phyloP scores from a whole-genome alignment of 1,139 yeast genomes.

The Nadsonia starkeyi-henricii region DNA sequence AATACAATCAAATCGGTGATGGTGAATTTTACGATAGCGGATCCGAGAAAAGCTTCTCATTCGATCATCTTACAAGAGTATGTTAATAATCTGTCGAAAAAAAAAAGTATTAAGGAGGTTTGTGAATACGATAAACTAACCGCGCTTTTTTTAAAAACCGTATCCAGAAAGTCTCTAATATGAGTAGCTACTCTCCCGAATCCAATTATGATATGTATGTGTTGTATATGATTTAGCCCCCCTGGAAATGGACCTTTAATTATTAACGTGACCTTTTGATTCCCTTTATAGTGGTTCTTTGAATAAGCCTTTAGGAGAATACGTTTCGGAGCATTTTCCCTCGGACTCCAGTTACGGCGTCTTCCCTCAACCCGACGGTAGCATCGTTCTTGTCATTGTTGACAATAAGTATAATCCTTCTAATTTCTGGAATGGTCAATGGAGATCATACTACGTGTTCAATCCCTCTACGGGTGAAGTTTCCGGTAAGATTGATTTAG shows the following conservation, averaged over 20 bases:
- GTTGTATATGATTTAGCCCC: neutral
- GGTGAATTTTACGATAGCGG: slow-evolving; percentile 6
- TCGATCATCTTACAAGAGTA: slow-evolving; percentile 1
- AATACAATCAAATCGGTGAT: slow-evolving; percentile 4
- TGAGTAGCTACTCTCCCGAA: neutral
- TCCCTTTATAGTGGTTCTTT: neutral
- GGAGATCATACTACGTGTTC: slow-evolving; percentile 56
- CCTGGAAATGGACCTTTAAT: too few relatives aligned
- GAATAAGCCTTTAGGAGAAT: slow-evolving; percentile 20
- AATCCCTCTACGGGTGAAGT: slow-evolving; percentile 23
- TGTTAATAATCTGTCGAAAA: too few relatives aligned
- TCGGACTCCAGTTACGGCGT: slow-evolving; percentile 32
- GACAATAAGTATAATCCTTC: slow-evolving; percentile 63
- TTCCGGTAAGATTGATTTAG: slow-evolving; percentile 45
- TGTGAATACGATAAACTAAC: neutral
- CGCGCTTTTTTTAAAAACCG: neutral
- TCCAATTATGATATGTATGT: neutral
- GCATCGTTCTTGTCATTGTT: slow-evolving; percentile 39
- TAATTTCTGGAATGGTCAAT: slow-evolving; percentile 82
- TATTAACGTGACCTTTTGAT: too few relatives aligned
- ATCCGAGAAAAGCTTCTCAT: slow-evolving; percentile 3
- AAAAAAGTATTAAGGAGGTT: neutral
- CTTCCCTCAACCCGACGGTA: slow-evolving; percentile 40
- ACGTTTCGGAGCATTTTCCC: slow-evolving; percentile 33
- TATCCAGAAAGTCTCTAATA: neutral